phyloP scores from a whole-genome alignment of 148 eudicot genomes.

The Rhododendron mucronatum region DNA sequence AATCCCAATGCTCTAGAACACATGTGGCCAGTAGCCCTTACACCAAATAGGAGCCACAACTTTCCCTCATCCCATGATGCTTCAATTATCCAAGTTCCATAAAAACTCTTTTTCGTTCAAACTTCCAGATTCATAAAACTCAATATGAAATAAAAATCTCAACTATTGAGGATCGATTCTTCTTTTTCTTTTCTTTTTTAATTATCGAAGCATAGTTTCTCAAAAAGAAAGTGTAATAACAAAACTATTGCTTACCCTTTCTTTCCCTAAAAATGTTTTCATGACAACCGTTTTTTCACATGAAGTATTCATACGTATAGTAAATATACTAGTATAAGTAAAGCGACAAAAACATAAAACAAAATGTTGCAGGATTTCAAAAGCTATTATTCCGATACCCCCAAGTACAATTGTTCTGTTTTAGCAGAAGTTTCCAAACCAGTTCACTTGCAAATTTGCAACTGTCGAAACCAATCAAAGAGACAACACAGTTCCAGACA shows the following conservation, averaged over 20 bases:
- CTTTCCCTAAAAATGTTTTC: background rate
- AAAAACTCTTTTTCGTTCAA: background rate
- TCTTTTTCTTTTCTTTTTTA: no score
- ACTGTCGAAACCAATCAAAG: background rate
- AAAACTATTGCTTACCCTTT: background rate
- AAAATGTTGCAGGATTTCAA: background rate
- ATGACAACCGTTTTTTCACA: background rate
- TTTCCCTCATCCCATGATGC: background rate
- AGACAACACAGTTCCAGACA: background rate
- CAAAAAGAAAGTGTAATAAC: background rate
- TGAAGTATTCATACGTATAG: background rate
- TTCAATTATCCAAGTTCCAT: background rate
- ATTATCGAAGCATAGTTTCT: background rate
- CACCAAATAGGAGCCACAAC: background rate
- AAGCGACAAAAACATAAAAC: background rate
- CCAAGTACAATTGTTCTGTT: background rate
- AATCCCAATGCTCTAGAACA: no score
- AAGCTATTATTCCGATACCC: background rate
- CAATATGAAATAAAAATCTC: background rate
- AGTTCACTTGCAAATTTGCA: background rate
- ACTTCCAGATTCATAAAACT: background rate
- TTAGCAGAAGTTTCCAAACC: background rate
- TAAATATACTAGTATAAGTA: background rate
- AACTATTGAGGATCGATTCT: background rate
- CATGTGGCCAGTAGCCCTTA: no score